These are phyloP conservation scores for Gastrolobium villosum DNA, from an alignment of 306 rosid genomes.

Conservation along the genomic window DNA sequence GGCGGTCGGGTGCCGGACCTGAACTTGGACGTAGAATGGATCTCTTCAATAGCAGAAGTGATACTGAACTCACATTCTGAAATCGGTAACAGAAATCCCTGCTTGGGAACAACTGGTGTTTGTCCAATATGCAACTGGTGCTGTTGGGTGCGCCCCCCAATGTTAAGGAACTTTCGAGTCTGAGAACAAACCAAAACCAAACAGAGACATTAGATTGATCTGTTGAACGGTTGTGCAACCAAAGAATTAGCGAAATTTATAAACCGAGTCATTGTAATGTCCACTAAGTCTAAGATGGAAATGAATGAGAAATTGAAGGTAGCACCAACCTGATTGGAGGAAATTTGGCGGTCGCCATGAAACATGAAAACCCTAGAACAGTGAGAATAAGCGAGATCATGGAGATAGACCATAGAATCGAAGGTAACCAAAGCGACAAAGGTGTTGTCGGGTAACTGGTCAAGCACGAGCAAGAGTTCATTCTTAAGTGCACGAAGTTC, in stretches of 20 bases:
- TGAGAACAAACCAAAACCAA: constrained; percentile 47
- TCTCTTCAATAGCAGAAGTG: constrained; percentile 78
- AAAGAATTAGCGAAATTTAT: background rate
- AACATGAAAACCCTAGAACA: constrained; percentile 67
- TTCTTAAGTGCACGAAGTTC: constrained; percentile 77
- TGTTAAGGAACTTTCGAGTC: constrained; percentile 68
- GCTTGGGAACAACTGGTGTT: constrained; percentile 58
- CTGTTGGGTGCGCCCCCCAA: constrained; percentile 37
- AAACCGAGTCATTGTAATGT: background rate
- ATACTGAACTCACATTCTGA: constrained; percentile 84
- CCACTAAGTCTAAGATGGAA: too few relatives aligned
- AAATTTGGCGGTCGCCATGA: constrained; percentile 70
- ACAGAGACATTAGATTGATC: background rate
- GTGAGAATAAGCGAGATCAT: constrained; percentile 71
- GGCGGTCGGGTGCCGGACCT: constrained; percentile 61
- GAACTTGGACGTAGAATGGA: constrained; percentile 57
- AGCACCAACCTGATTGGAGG: constrained; percentile 69
- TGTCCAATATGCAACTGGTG: constrained; percentile 67
- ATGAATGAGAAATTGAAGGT: background rate
- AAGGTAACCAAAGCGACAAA: constrained; percentile 73
- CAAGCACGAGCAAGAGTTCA: constrained; percentile 67
- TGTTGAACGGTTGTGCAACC: constrained; percentile 1
- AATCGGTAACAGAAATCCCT: constrained; percentile 75
- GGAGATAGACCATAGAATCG: constrained; percentile 83
- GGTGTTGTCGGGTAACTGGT: constrained; percentile 71